Base-by-base conservation (phyloP, 108 stramenopile genomes). In the Conticribra weissflogii region DNA sequence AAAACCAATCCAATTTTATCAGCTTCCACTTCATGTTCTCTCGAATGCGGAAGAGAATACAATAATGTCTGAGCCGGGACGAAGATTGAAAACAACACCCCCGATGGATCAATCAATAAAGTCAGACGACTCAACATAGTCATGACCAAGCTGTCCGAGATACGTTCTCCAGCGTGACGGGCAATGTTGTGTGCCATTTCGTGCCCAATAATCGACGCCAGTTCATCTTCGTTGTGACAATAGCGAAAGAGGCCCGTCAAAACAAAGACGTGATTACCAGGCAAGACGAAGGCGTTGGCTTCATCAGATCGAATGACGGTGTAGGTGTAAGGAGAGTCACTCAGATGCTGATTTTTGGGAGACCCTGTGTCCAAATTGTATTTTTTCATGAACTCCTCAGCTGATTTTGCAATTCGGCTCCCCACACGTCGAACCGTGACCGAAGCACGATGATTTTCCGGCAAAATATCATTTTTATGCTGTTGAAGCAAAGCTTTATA, bases 211-310 rank as follows among this genome's bases (percentile, higher is more conserved):
- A 94, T 84, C 9, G 88, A 87, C 15, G 87, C 93, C n/a, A 94
- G 55, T 55, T 94, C 93, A 61, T 94, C 93, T 73, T 94, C 93
- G 51, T 86, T 85, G 28, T 70, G 78, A 1, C 74, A 83, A 71
- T 85, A 91, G 17, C 72, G 50, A 52, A 91, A 90, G 25, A 94
- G 76, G 14, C 93, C 93, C 9, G 93, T 88, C 58, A 83, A 31
- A 5, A 87, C 86, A 82, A 91, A 91, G 1, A 94, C 83, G 67
- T 94, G 93, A 83, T 94, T 94, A 9, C 83, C 83, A 9, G 93
- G 93, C 31, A 94, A 57, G 2, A 91, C 90, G 81, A 94, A 94
- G 21, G 90, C 93, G 78, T 94, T 94, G 44, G 93, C 93, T 50
- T 74, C 68, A 16, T 85, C 78, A 0, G 88, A 88, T 3, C 86